Evolutionary conservation across 2,329 filamentous ascomycete genomes (phyloP).

Genomic region (Penicillium glabrum): DNA sequence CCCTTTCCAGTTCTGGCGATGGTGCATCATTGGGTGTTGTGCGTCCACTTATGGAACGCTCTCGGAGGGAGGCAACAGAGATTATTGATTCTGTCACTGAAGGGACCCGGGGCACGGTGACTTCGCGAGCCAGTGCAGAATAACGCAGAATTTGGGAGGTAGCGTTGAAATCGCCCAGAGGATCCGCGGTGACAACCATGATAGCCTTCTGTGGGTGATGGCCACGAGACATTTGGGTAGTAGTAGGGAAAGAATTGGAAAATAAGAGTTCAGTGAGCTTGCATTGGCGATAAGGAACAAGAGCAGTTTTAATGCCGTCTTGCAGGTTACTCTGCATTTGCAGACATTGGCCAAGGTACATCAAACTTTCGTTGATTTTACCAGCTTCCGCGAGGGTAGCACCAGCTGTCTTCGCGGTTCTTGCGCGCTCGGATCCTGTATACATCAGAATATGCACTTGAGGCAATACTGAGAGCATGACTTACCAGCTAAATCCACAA

Average conservation of each 20-base stretch:
- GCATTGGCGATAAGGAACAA: conserved; percentile 79
- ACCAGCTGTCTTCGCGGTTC: conserved; percentile 91
- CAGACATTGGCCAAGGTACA: conserved; percentile 96
- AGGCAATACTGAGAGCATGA: not conserved
- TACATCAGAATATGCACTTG: conserved; percentile 18
- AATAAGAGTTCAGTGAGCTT: conserved; percentile 83
- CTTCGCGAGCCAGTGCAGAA: conserved; percentile 86
- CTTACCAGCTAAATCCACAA: conserved; percentile 83
- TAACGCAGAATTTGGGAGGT: conserved; percentile 96
- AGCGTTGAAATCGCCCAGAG: conserved; percentile 90
- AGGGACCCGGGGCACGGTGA: conserved; percentile 85
- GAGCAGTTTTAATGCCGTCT: conserved; percentile 69
- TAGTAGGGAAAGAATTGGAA: conserved; percentile 79
- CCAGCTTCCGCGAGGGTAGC: conserved; percentile 91
- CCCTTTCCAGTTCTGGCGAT: conserved; percentile 74
- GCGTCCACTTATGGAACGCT: conserved; percentile 37
- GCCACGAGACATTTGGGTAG: conserved; percentile 49
- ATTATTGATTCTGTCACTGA: conserved; percentile 73
- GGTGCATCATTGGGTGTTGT: conserved; percentile 40
- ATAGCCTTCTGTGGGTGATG: conserved; percentile 80
- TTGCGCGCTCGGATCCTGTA: conserved; percentile 76
- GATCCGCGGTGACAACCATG: conserved; percentile 96
- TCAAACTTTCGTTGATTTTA: conserved; percentile 97
- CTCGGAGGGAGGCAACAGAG: conserved; percentile 35
- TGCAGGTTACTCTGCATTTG: conserved; percentile 88